A percentile compares a stretch with the other conserved stretches of the same genome.
These are phyloP conservation scores for Thelonectria olida DNA, from an alignment of 2,329 filamentous ascomycete species.

Conservation along the genomic window DNA sequence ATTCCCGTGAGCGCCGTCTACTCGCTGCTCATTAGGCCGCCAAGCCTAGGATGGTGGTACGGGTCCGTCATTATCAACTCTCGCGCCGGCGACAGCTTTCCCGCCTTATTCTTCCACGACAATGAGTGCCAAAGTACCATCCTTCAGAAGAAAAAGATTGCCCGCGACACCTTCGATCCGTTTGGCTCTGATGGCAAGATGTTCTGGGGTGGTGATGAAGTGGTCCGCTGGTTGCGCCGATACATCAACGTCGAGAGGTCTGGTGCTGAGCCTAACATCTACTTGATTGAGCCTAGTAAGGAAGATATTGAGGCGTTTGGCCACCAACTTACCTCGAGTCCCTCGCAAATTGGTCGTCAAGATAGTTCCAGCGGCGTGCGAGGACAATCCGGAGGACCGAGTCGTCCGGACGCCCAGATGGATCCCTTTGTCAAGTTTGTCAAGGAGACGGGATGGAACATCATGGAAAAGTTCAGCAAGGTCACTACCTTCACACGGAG, in stretches of 20 bases:
- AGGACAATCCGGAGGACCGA: constrained; percentile 47
- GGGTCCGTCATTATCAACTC: constrained; percentile 95
- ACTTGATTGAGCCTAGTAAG: constrained; percentile 85
- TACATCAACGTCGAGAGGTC: constrained; percentile 88
- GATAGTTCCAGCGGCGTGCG: constrained; percentile 45
- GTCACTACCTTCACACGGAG: constrained; percentile 95
- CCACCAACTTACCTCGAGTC: constrained; percentile 60
- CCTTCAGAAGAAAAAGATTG: constrained; percentile 86
- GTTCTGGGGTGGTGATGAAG: constrained; percentile 98
- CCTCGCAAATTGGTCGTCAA: constrained; percentile 35
- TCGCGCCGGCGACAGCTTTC: constrained; percentile 89
- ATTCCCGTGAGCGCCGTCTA: constrained; percentile 91
- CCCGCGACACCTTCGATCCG: constrained; percentile 87
- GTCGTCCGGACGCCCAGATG: constrained; percentile 75
- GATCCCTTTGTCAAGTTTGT: constrained; percentile 93
- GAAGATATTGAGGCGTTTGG: constrained; percentile 89
- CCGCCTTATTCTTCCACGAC: constrained; percentile 96
- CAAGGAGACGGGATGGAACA: constrained; percentile 95
- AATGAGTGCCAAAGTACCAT: constrained; percentile 97
- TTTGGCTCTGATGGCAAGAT: constrained; percentile 86
- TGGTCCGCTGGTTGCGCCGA: constrained; percentile 86
- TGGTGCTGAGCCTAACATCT: constrained; percentile 87
- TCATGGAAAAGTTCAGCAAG: constrained; percentile 96
- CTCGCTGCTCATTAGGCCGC: constrained; percentile 87
- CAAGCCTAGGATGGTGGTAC: constrained; percentile 98